phyloP scores from a whole-genome alignment of 2,329 filamentous ascomycete species.

The Apiospora arundinis region DNA sequence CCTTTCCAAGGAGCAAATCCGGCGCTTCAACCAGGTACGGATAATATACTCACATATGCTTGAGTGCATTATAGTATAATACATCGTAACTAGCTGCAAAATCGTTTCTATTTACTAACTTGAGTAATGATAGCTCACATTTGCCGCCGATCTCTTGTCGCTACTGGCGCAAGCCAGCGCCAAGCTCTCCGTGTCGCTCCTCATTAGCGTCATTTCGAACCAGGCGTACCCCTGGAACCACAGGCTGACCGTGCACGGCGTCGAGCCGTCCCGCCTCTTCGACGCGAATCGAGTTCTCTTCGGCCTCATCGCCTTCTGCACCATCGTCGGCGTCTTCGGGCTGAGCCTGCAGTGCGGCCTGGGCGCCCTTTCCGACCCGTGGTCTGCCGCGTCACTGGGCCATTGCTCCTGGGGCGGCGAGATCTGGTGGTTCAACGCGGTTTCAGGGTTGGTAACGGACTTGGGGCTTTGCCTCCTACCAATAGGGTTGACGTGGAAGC shows the following conservation, averaged over 20 bases:
- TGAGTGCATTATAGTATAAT: not conserved
- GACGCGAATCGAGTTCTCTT: not conserved
- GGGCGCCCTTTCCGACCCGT: not conserved
- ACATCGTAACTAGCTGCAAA: not conserved
- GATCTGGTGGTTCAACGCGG: not conserved
- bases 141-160: not conserved
- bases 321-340: not conserved
- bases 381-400: not conserved
- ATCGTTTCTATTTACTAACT: not conserved
- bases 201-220: conserved; percentile 2
- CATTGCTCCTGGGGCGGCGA: conserved; percentile 6
- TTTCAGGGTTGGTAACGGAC: conserved; percentile 25
- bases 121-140: not conserved
- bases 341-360: not conserved
- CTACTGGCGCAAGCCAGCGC: not conserved
- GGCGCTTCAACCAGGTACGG: conserved; percentile 8
- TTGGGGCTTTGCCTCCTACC: conserved; percentile 25
- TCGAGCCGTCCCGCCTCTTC: not conserved
- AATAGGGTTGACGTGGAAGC: conserved; percentile 28
- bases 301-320: not conserved
- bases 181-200: not conserved
- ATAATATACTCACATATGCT: too few species aligned
- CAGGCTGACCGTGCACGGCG: not conserved
- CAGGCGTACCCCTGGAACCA: not conserved
- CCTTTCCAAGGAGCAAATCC: not conserved